Conservation (phyloP, 345 rosid species). For the Raphanus raphanistrum region DNA sequence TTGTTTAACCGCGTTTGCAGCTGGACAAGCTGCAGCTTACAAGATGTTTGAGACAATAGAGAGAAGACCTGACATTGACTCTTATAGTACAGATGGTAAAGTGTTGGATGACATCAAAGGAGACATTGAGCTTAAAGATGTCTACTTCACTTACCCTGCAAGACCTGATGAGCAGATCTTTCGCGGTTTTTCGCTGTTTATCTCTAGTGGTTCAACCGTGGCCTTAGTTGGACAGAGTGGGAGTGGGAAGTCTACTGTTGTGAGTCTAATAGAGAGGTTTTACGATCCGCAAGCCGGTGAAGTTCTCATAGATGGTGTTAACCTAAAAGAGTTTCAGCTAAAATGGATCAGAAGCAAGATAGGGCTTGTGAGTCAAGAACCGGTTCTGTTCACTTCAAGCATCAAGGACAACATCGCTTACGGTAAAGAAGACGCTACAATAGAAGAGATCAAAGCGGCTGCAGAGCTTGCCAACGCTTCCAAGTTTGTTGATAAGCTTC, state of each 20-base stretch:
- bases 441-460: conserved; percentile 57
- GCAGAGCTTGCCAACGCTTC: conserved; percentile 63
- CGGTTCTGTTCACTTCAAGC: conserved; percentile 58
- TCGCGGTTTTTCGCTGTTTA: conserved; percentile 49
- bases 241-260: conserved; percentile 67
- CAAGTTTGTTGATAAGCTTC: conserved; percentile 58
- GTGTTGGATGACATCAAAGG: conserved; percentile 46
- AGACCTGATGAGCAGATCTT: conserved; percentile 61
- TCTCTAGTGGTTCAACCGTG: conserved; percentile 53
- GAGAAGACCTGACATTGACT: conserved; percentile 58
- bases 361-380: conserved; percentile 79
- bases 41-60: conserved; percentile 62
- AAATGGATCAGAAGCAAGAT: conserved; percentile 67
- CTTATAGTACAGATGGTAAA: conserved; percentile 45
- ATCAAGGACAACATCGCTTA: conserved; percentile 62
- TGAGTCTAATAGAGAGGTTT: conserved; percentile 65
- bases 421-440: conserved; percentile 57
- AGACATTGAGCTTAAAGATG: conserved; percentile 55
- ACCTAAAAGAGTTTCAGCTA: conserved; percentile 54
- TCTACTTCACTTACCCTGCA: conserved; percentile 59
- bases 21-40: conserved; percentile 64
- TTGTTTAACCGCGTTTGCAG: conserved; percentile 51
- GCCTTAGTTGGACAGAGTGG: conserved; percentile 77
- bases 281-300: conserved; percentile 60
- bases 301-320: conserved; percentile 58